Percentiles rank a stretch among this genome's conserved stretches.
Conservation (phyloP, 2,329 filamentous ascomycete genomes). For the Uncinocarpus reesii region DNA sequence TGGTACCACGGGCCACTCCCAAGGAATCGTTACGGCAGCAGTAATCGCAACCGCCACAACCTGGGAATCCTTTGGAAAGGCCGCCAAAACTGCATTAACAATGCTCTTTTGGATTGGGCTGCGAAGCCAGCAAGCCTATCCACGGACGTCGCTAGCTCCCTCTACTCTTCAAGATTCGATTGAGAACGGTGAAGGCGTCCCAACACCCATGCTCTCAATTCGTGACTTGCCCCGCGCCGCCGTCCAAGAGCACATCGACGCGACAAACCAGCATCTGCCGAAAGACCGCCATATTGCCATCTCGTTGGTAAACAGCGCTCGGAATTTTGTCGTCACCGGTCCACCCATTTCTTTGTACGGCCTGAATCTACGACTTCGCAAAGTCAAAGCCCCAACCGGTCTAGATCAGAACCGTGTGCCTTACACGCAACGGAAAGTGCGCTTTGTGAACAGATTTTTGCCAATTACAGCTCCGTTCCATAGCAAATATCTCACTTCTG, state of each 20-base stretch:
- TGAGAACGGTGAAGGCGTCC: constrained; percentile 87
- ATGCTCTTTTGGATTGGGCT: constrained; percentile 98
- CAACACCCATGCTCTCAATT: constrained; percentile 96
- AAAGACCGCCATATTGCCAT: constrained; percentile 87
- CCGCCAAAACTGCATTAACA: constrained; percentile 68
- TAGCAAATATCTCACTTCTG: constrained; percentile 80
- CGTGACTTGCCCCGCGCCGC: constrained; percentile 79
- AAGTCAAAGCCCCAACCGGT: constrained; percentile 95
- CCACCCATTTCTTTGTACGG: constrained; percentile 93
- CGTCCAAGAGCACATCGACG: constrained; percentile 92
- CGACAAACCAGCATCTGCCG: constrained; percentile 92
- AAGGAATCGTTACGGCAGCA: constrained; percentile 88
- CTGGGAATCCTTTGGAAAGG: constrained; percentile 83
- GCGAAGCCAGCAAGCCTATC: constrained; percentile 94
- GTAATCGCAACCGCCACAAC: constrained; percentile 81
- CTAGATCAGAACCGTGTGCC: constrained; percentile 91
- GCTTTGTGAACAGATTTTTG: constrained; percentile 92
- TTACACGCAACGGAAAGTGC: constrained; percentile 88
- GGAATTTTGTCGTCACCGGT: constrained; percentile 93
- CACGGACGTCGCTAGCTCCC: constrained; percentile 83
- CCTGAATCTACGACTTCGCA: constrained; percentile 86
- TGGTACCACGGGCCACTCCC: constrained; percentile 90
- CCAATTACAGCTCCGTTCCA: constrained; percentile 98
- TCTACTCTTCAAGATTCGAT: constrained; percentile 84
- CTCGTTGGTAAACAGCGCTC: constrained; percentile 90